A percentile compares a stretch with the other conserved stretches of the same genome.
phyloP scores from a whole-genome alignment of 2,329 filamentous ascomycete genomes.

The Calonectria naviculata region DNA sequence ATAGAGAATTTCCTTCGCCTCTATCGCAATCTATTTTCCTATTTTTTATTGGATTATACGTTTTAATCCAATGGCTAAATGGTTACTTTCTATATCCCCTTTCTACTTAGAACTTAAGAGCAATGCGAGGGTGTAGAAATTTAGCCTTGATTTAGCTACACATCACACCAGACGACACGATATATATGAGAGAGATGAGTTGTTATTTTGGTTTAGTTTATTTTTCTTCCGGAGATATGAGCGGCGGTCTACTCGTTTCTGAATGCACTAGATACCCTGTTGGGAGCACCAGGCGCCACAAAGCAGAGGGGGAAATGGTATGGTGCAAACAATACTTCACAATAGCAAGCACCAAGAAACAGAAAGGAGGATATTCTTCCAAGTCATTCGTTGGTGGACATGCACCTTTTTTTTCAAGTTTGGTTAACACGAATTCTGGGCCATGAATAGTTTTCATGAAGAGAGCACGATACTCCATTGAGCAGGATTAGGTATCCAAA shows the following conservation, averaged over 20 bases:
- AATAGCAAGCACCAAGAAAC: neutral
- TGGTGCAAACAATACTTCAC: neutral
- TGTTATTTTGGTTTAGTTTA: conserved; percentile 9
- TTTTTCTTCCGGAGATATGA: conserved; percentile 27
- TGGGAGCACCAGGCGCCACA: conserved; percentile 31
- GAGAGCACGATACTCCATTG: conserved; percentile 7
- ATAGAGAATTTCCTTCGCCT: conserved; percentile 14
- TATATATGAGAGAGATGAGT: conserved; percentile 21
- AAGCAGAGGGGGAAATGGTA: conserved; percentile 2
- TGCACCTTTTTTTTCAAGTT: conserved; percentile 2
- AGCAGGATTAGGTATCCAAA: conserved; percentile 23
- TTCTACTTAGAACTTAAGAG: conserved; percentile 24
- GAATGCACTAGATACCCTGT: conserved; percentile 44
- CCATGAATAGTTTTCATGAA: neutral
- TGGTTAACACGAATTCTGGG: neutral
- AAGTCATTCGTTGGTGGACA: conserved; percentile 20
- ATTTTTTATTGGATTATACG: neutral
- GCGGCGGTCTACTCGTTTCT: conserved; percentile 42
- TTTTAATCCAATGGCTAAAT: conserved; percentile 1
- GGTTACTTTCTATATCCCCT: conserved; percentile 8
- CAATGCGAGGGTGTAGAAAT: conserved; percentile 16
- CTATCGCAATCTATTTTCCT: conserved; percentile 26
- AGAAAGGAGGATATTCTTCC: conserved; percentile 1
- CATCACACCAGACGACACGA: conserved; percentile 27
- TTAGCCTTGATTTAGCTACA: conserved; percentile 19